Base-by-base conservation (phyloP, 2,329 filamentous ascomycete species). In the Lizonia empirigonia region DNA sequence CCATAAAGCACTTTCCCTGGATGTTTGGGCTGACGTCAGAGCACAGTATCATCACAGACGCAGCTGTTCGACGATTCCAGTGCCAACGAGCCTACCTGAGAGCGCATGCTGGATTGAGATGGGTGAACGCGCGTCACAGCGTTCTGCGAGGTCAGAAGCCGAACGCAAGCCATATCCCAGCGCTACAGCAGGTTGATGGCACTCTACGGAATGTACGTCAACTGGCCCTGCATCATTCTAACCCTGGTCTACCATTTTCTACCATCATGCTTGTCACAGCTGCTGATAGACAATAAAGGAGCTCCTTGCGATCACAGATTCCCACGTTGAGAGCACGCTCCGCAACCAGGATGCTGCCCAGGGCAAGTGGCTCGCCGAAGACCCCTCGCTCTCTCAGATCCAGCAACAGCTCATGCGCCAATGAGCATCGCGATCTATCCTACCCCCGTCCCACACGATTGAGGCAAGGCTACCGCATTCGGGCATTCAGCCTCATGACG, bases 301-400 rank as follows among this genome's bases (percentile, higher is more conserved):
- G 66, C 72, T 86, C 35, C 73, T 76, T 12, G 75, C 76, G 20
- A 77, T 86, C 55, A 85, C 83, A 12, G 82, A 86, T 58, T 74
- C 78, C 36, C 74, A 81, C 56, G 80, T 86, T 38, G 76, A 83
- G 42, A 75, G 78, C 48, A 80, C 81, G 23, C 77, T 86, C 15
- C 78, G 80, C 55, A 73, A 77, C 20, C 78, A 81, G 32, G 84
- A 86, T 62, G 62, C 74, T 34, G 73, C 79, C 33, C 81, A 82
- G 56, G 80, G 82, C 30, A 84, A 85, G 71, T 87, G 84, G 83
- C 73, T 85, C 35, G 72, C 74, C 29, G 84, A 87, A 55, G 84
- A 86, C 62, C 84, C 84, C 3, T 75, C 80, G 7, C 71, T 86
- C 50, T 73, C 76, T 13, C 74, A 74, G 16, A 82, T 85, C 38